phyloP scores from a whole-genome alignment of 1,139 yeast genomes.

The Nakaseomyces sp. region DNA sequence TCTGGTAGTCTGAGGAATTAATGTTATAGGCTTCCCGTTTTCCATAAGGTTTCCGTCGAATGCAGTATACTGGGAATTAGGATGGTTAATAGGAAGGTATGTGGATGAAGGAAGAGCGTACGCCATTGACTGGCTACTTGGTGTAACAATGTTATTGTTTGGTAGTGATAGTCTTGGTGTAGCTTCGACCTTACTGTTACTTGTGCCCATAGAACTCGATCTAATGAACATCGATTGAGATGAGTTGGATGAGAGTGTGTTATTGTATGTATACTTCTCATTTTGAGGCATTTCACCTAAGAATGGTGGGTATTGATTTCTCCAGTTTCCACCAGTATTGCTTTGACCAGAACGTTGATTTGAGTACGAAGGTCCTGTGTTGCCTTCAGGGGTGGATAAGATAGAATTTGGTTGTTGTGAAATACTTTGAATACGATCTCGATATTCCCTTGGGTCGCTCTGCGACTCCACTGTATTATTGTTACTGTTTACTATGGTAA shows the following conservation, averaged over 20 bases:
- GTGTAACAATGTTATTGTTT: not conserved
- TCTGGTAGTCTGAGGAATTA: not conserved
- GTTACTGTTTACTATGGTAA: not conserved
- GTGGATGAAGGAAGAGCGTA: not conserved
- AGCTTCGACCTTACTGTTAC: not conserved
- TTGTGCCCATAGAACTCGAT: not conserved
- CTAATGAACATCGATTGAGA: not conserved
- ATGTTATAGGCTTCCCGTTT: not conserved
- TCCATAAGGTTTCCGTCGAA: not conserved
- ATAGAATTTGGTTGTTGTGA: not conserved
- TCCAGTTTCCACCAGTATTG: not conserved
- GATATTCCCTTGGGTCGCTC: not conserved
- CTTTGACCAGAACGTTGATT: not conserved
- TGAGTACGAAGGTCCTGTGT: not conserved
- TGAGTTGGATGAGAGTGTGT: not conserved
- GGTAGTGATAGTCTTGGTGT: not conserved
- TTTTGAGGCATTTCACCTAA: not conserved
- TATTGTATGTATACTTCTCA: not conserved
- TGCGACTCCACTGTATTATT: not conserved
- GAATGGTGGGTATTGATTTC: constrained; percentile 1
- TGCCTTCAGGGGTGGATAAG: not conserved
- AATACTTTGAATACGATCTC: not conserved
- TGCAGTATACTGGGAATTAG: not conserved
- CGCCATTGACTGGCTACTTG: constrained; percentile 3
- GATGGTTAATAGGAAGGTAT: not conserved